phyloP scores from a whole-genome alignment of 305 asterid genomes.

The Solanum hybrid region DNA sequence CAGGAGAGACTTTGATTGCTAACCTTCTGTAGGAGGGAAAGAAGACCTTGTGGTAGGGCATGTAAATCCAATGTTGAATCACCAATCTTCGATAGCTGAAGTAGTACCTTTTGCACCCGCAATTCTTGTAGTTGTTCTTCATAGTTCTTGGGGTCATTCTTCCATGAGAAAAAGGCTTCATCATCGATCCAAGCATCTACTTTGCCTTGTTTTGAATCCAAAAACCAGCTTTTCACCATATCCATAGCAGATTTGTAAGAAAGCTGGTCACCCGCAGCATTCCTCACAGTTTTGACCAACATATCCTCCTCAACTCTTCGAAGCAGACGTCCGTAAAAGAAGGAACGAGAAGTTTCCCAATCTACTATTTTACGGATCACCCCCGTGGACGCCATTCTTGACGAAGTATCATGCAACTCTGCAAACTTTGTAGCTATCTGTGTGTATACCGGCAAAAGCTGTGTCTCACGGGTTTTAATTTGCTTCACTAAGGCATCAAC shows the following conservation, averaged over 20 bases:
- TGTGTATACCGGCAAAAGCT: conserved; percentile 77
- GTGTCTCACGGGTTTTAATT: conserved; percentile 74
- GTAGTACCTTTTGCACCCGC: conserved; percentile 50
- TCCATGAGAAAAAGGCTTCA: conserved; percentile 68
- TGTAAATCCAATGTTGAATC: conserved; percentile 54
- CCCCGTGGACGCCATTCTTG: conserved; percentile 92
- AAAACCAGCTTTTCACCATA: conserved; percentile 63
- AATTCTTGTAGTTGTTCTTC: conserved; percentile 60
- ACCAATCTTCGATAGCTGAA: conserved; percentile 59
- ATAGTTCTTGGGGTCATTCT: conserved; percentile 52
- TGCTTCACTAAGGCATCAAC: conserved; percentile 37
- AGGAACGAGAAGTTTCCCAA: conserved; percentile 64
- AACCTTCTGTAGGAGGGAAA: conserved; percentile 69
- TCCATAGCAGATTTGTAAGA: conserved; percentile 55
- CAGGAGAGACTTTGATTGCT: neutral
- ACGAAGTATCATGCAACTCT: conserved; percentile 87
- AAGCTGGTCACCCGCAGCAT: conserved; percentile 69
- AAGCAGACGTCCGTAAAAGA: conserved; percentile 63
- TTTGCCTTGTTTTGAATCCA: conserved; percentile 42
- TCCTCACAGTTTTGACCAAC: conserved; percentile 50
- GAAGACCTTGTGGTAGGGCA: conserved; percentile 77
- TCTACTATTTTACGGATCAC: conserved; percentile 70
- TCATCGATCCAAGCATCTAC: conserved; percentile 66
- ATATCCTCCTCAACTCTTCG: conserved; percentile 79
- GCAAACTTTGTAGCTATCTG: conserved; percentile 94